Evolutionary conservation across 2,329 filamentous ascomycete genomes (phyloP).

Genomic region (Clonostachys chloroleuca): DNA sequence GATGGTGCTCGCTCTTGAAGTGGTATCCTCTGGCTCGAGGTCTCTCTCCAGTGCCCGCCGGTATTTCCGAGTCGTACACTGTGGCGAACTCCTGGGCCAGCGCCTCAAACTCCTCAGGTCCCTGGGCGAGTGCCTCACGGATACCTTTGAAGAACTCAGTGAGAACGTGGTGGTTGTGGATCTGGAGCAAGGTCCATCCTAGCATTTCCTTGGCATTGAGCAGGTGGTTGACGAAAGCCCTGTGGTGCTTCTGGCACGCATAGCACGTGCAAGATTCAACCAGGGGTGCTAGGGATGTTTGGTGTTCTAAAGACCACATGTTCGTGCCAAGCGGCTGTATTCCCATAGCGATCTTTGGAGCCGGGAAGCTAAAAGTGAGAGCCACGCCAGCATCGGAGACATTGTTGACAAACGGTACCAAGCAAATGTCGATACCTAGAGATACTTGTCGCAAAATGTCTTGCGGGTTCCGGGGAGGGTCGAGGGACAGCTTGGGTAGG

Average conservation of each 20-base stretch:
- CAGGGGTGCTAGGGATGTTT: conserved; percentile 60
- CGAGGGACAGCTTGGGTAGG: conserved; percentile 73
- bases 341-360: conserved; percentile 10
- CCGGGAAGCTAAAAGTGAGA: conserved; percentile 72
- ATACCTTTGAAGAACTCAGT: conserved; percentile 69
- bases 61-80: conserved; percentile 67
- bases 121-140: conserved; percentile 58
- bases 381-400: conserved; percentile 84
- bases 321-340: conserved; percentile 63
- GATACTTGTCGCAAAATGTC: conserved; percentile 71
- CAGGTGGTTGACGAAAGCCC: conserved; percentile 84
- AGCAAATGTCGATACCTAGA: conserved; percentile 76
- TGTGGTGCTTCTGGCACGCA: conserved; percentile 76
- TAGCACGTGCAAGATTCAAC: conserved; percentile 69
- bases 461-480: conserved; percentile 66
- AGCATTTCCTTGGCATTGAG: conserved; percentile 93
- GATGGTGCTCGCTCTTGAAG: conserved; percentile 64
- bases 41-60: conserved; percentile 69
- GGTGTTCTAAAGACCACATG: conserved; percentile 66
- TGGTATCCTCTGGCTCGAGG: conserved; percentile 82
- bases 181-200: conserved; percentile 86
- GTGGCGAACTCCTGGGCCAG: conserved; percentile 33
- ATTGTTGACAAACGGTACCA: conserved; percentile 68
- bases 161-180: conserved; percentile 81
- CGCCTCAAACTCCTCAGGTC: conserved; percentile 51